Evolutionary conservation across 495 filamentous ascomycete species (phyloP).

Genomic region (Lasiosphaeria hispida): DNA sequence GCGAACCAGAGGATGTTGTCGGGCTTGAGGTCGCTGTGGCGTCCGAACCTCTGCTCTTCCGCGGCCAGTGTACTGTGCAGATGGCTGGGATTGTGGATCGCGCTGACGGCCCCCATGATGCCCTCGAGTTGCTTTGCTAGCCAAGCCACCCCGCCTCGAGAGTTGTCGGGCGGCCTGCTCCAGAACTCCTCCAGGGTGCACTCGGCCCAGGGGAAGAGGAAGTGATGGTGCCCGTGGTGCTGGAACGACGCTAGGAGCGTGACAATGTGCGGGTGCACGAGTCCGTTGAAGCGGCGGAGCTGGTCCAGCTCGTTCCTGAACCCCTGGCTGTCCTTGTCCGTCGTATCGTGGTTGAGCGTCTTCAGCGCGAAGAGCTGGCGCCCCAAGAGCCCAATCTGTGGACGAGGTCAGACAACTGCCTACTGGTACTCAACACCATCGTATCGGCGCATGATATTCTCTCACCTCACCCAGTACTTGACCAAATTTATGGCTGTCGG

Average conservation of each 20-base stretch:
- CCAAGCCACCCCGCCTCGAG: conserved; percentile 15
- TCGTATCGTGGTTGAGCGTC: conserved; percentile 10
- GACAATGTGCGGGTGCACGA: conserved; percentile 21
- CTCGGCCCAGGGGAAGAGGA: conserved; percentile 27
- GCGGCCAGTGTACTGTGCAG: too few relatives aligned
- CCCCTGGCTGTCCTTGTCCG: conserved; percentile 17
- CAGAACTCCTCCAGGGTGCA: conserved; percentile 19
- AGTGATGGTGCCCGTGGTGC: conserved; percentile 11
- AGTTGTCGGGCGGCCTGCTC: not conserved
- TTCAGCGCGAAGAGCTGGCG: conserved; percentile 2
- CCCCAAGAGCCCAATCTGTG: not conserved
- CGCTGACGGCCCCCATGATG: conserved; percentile 5
- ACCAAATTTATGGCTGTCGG: too few relatives aligned
- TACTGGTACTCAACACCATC: too few relatives aligned
- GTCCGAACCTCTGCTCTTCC: not conserved
- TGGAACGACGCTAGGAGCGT: conserved; percentile 26
- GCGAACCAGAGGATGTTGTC: conserved; percentile 12
- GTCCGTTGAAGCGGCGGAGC: conserved; percentile 3
- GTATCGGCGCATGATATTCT: not conserved
- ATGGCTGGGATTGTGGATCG: conserved; percentile 1
- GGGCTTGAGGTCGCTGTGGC: conserved; percentile 7
- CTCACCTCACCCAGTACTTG: not conserved
- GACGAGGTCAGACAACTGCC: not conserved
- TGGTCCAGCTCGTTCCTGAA: conserved; percentile 14
- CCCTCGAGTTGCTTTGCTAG: conserved; percentile 18